Evolutionary conservation across 305 asterid genomes (phyloP), one percentile per base, ranked within the genome.

Genomic region (Fraxinus sp.): DNA sequence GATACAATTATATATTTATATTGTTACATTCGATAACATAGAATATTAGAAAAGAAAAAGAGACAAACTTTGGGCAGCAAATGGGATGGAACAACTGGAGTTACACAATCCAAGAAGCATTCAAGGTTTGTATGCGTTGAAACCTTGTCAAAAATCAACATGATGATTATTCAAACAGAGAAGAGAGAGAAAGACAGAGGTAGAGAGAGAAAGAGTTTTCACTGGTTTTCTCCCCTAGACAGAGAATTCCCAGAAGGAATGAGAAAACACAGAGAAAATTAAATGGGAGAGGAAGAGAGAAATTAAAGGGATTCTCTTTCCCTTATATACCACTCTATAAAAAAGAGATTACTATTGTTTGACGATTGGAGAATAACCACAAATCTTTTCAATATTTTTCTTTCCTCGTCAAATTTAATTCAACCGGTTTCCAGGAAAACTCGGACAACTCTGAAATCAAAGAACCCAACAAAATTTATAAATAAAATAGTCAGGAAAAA

Each of bases 101-200:
- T 93, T 84, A 91, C 90, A 89, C 95, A 88, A 89, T 93, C 92
- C 92, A 96, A 88, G 88, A 96, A 93, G 87, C 95, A 85, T 77
- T 91, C 92, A 83, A 96, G 91, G 89, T 96, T 96, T 83, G 99
- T 91, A 87, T 89, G 97, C 86, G 87, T 88, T 86, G 92, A 77
- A 80, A 83, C 89, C 88, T 91, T 90, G 80, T 91, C 90, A 81
- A 89, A 64, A 87, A 91, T 85, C 92, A 90, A 75, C 88, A 89
- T 84, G 85, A 86, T 93, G 85, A 70, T 83, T 85, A 77, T 37
- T 68, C 22, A 52, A 52, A 16, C 9, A n/a, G 20, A 64, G 52
- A 37, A 80, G 80, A 81, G 83, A 64, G 81, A 86, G 52, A 41
- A 10, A 41, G 16, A 41, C 5, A 43, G 20, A 70, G 49, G 79